Evolutionary conservation across 331 rosid genomes (phyloP).

Genomic region (Stylosanthes scabra): DNA sequence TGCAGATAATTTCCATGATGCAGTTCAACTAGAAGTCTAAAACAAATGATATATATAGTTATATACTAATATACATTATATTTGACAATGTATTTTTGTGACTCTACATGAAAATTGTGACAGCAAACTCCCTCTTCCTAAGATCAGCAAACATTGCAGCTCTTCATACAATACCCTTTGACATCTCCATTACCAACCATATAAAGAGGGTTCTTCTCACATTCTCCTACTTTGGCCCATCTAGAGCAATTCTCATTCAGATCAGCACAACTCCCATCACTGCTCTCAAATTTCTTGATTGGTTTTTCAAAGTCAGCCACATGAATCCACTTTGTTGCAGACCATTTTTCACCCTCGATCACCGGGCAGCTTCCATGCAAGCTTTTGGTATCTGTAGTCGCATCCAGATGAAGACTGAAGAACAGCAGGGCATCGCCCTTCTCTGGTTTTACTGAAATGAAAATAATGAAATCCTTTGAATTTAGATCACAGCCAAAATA

Average conservation of each 20-base stretch:
- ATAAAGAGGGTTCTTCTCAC: slow-evolving; percentile 77
- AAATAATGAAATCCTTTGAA: slow-evolving; percentile 15
- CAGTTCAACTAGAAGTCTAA: slow-evolving; percentile 4
- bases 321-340: slow-evolving; percentile 99
- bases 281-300: background rate
- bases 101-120: slow-evolving; percentile 21
- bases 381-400: slow-evolving; percentile 62
- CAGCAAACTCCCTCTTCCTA: slow-evolving; percentile 26
- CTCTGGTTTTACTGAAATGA: slow-evolving; percentile 70
- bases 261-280: slow-evolving; percentile 58
- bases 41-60: slow-evolving; percentile 31
- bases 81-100: slow-evolving; percentile 21
- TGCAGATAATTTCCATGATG: background rate
- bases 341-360: slow-evolving; percentile 96
- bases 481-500: slow-evolving; percentile 6
- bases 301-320: slow-evolving; percentile 73
- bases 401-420: slow-evolving; percentile 90
- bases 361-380: slow-evolving; percentile 99
- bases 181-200: slow-evolving; percentile 70
- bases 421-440: slow-evolving; percentile 96
- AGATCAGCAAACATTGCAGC: slow-evolving; percentile 75
- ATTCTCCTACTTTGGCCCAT: slow-evolving; percentile 87
- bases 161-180: slow-evolving; percentile 76
- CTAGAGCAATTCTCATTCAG: slow-evolving; percentile 60
- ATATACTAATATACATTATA: slow-evolving; percentile 49